Evolutionary conservation across 1,284 basidiomycete species (phyloP), one percentile per base, ranked within the genome.

Genomic region (Naganishia liquefaciens): DNA sequence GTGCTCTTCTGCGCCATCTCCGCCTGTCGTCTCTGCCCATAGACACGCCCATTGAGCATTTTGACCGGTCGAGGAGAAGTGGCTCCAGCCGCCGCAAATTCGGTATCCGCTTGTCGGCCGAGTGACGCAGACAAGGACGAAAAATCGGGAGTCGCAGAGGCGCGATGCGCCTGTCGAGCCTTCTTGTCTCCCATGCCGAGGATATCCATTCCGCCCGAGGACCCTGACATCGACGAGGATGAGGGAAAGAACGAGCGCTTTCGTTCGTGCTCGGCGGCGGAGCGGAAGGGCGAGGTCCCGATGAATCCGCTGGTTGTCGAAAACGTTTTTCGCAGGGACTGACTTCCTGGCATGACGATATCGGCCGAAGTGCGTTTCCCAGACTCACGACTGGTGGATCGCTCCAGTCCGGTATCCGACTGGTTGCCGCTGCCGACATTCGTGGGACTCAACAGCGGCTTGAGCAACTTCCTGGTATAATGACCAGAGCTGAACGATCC

Each of bases 21-120:
- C 44, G 72, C 73, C 6, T 73, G 74, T 3, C 76, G 71, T 10
- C 76, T 72, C 9, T 71, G 69, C 15, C 78, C 78, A 62, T 79
- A 79, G 3, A 79, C 75, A 21, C 78, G 68, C 0, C 78, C 78
- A 67, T 79, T 79, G 54, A 79, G 73, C 74, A 79, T 76, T 62
- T 68, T 70, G 42, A 77, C 75, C 2, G 71, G 64, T 11, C 63
- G 63, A 23, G 58, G 50, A 60, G 51, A 54, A 42, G 25, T 28
- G 40, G 40, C 49, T 19, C 51, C 54, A 40, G 51, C 44, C 23
- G 55, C 33, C 33, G 30, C 68, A 50, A 47, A 66, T 28, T 39
- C 54, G 44, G 43, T 55, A 25, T 61, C 64, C 17, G 47, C 50
- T 46, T 54, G 52, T 49, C 39, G 62, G 30, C 60, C 62, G 3